Evolutionary conservation across 176 grass and related monocot species (phyloP), one percentile per base, ranked within the genome.

Genomic region (Ampelocalamus luodianensis): DNA sequence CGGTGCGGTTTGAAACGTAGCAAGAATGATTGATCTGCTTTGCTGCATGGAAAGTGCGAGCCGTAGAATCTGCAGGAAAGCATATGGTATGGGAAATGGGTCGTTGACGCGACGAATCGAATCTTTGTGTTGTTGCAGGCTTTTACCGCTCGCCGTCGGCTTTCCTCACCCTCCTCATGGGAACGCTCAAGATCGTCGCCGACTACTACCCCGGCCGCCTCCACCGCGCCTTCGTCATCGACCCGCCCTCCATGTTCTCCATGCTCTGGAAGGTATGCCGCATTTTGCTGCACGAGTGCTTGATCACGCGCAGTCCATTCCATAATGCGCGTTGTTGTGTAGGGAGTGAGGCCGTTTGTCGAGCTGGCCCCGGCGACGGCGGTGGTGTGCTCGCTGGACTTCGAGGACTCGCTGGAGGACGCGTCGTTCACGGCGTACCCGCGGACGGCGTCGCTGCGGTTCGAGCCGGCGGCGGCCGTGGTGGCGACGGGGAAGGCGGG

Each of bases 141-240:
- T 87, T 99, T 93, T 99, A 96, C 90, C 92, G 84, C 61, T 99
- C 97, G 70, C 92, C 91, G 70, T 99, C 97, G 64, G 93, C 93
- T 72, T 96, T 92, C 90, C 86, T 99, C 75, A 99, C 92, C 88
- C 79, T 99, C 8, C 82, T 96, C 46, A 94, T 95, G 90, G 93
- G 93, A 74, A 91, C 92, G 82, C 91, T 99, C 77, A 99, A 99
- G 90, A 91, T 96, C 79, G 87, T 99, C 55, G 90, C 87, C 79
- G 97, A 99, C 65, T 99, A 99, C 85, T 96, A 99, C 82, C 93
- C 97, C 26, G 90, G 90, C 64, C 93, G 97, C 61, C 92, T 99
- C 76, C 86, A 94, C 92, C 92, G 91, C 71, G 90, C 93, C 45
- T 99, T 99, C 94, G 86, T 94, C 83, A 96, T 96, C 87, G 97